Evolutionary conservation across 805 yeast species (phyloP), one percentile per base, ranked within the genome.

Genomic region (Candida morakotiae): DNA sequence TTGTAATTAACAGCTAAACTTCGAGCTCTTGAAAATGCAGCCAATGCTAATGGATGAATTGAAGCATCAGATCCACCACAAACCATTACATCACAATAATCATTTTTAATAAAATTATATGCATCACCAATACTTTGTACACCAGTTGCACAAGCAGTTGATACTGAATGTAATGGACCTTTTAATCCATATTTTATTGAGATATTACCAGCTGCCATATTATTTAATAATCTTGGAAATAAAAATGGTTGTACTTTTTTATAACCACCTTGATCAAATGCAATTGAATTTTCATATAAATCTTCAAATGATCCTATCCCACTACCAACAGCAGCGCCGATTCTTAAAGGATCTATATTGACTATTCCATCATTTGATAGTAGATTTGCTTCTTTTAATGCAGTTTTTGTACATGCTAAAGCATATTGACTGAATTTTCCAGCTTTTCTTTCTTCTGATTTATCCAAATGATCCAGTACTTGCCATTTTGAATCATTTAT

Each of bases 91-190:
- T 88, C 82, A 9, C 91, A 87, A 62, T 84, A 83, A 3, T 86
- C 94, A 39, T 80, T 79, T 42, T 71, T 64, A 41, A 93, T 86
- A 49, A 89, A 81, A 50, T 89, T 76, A 47, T 71, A 75, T 0
- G 96, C 97, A 55, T 93, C 99, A 3, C 98, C 98, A 33, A 93
- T 81, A 0, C 96, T 75, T 53, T 93, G 94, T 20, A 83, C 75
- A 0, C 99, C 99, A 0, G 98, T 88, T 3, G 99, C 95, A 66
- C 99, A 93, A 1, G 98, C 98, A 0, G 98, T 88, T 2, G 95
- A 76, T 0, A 80, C 93, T 0, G 95, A 68, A 53, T 89, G 96
- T 29, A 85, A 77, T 2, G 96, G 95, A 0, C 98, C 99, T 48
- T 74, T 67, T 27, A 88, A 64, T 1, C 84, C 83, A 49, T 79